Conservation (phyloP, 768 basidiomycete species). For the Hygrophorus pudorinus region DNA sequence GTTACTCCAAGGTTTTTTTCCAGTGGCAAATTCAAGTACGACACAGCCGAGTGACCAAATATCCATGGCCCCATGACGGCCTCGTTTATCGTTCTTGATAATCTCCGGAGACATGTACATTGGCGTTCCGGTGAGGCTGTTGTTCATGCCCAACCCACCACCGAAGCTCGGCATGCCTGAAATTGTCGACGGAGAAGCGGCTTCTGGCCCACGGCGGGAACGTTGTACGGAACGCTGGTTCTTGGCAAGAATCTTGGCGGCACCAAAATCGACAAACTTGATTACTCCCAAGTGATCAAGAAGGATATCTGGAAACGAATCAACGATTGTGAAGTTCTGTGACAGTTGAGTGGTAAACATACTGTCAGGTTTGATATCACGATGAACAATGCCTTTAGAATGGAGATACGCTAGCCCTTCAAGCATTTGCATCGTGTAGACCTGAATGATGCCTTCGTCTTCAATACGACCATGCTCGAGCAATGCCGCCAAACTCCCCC, state of each 20-base stretch:
- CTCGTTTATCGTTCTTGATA: conserved; percentile 87
- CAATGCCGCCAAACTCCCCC: conserved; percentile 82
- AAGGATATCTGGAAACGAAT: conserved; percentile 66
- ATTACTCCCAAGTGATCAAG: conserved; percentile 85
- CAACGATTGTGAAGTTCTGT: neutral
- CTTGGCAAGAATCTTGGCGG: conserved; percentile 91
- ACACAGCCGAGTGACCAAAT: conserved; percentile 98
- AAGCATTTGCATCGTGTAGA: conserved; percentile 96
- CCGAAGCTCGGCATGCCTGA: conserved; percentile 20
- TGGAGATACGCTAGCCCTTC: conserved; percentile 93
- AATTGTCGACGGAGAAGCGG: conserved; percentile 16
- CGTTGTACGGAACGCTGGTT: conserved; percentile 76
- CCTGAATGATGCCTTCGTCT: conserved; percentile 90
- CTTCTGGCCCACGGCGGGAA: conserved; percentile 48
- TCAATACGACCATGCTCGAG: conserved; percentile 93
- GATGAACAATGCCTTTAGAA: conserved; percentile 84
- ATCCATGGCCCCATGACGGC: conserved; percentile 92
- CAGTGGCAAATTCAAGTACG: conserved; percentile 93
- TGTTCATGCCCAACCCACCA: conserved; percentile 51
- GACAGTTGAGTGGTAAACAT: conserved; percentile 23
- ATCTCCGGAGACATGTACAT: conserved; percentile 99
- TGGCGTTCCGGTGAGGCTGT: conserved; percentile 91
- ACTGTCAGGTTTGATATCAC: conserved; percentile 99
- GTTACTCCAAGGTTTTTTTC: conserved; percentile 96
- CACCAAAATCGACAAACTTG: conserved; percentile 96